Conservation (phyloP, 345 rosid genomes). For the Kernera saxatilis region DNA sequence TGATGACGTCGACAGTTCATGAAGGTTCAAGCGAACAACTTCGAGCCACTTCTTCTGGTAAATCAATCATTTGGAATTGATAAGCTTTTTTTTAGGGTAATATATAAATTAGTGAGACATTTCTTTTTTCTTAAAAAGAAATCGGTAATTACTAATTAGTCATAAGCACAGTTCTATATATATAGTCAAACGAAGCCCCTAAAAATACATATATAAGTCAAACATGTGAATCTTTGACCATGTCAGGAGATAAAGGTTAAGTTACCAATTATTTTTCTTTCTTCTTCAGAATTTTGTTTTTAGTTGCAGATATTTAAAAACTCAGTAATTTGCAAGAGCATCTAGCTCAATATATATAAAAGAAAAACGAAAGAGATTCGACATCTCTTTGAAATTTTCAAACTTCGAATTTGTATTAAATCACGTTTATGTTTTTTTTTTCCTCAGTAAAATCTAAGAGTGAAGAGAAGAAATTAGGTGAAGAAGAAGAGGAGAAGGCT, state of each 20-base stretch:
- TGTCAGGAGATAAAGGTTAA: slow-evolving; percentile 8
- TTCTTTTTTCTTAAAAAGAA: background rate
- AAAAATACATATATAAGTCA: background rate
- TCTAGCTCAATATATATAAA: background rate
- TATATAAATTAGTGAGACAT: background rate
- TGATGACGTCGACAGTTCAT: slow-evolving; percentile 14
- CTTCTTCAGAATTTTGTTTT: slow-evolving; percentile 3
- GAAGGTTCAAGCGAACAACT: slow-evolving; percentile 23
- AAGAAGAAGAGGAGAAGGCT: slow-evolving; percentile 36
- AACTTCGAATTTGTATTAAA: background rate
- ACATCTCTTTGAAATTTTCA: background rate
- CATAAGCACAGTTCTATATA: slow-evolving; percentile 5
- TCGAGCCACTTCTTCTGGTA: slow-evolving; percentile 24
- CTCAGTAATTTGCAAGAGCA: background rate
- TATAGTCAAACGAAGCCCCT: background rate
- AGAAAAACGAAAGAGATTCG: background rate
- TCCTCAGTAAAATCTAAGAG: slow-evolving; percentile 26
- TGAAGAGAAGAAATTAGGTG: slow-evolving; percentile 23
- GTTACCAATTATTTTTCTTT: background rate
- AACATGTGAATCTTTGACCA: slow-evolving; percentile 13
- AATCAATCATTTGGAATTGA: slow-evolving; percentile 17
- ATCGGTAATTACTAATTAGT: background rate
- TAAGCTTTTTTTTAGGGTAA: background rate
- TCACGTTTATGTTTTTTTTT: background rate
- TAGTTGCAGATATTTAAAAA: background rate